Evolutionary conservation across 345 rosid genomes (phyloP).

Genomic region (Garcia nutans): DNA sequence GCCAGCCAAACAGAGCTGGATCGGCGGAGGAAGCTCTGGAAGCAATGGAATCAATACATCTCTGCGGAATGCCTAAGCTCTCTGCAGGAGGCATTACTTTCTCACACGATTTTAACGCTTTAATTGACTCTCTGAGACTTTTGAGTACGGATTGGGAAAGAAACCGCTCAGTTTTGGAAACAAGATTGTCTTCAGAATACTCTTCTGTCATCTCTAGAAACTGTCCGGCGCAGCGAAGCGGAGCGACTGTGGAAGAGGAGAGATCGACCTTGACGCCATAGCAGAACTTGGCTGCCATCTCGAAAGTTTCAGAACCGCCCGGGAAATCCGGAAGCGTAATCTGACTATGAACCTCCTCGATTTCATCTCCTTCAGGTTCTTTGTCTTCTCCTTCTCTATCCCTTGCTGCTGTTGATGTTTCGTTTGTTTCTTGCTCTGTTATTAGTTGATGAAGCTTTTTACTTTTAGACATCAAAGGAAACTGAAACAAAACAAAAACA

Average conservation of each 20-base stretch:
- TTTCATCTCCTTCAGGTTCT: constrained; percentile 38
- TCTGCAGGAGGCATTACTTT: constrained; percentile 50
- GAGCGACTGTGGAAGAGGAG: constrained; percentile 58
- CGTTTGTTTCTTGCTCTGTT: constrained; percentile 62
- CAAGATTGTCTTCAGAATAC: constrained; percentile 69
- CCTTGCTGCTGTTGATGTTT: constrained; percentile 10
- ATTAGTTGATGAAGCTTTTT: constrained; percentile 69
- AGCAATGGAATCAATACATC: constrained; percentile 63
- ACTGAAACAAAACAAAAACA: constrained; percentile 39
- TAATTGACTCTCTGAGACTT: constrained; percentile 64
- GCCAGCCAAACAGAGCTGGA: constrained; percentile 86
- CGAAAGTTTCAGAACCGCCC: constrained; percentile 86
- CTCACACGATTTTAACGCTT: constrained; percentile 82
- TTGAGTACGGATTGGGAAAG: constrained; percentile 64
- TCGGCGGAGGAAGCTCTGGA: constrained; percentile 67
- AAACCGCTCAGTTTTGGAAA: constrained; percentile 66
- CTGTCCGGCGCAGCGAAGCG: constrained; percentile 88
- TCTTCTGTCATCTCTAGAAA: constrained; percentile 88
- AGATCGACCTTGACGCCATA: constrained; percentile 87
- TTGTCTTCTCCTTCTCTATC: constrained; percentile 20
- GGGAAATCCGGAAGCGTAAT: constrained; percentile 70
- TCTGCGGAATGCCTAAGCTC: constrained; percentile 54
- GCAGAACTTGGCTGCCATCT: constrained; percentile 88
- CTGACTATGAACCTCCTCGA: constrained; percentile 40
- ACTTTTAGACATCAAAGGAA: constrained; percentile 92